phyloP scores from a whole-genome alignment of 2,329 filamentous ascomycete genomes.

The Cladophialophora yegresii region DNA sequence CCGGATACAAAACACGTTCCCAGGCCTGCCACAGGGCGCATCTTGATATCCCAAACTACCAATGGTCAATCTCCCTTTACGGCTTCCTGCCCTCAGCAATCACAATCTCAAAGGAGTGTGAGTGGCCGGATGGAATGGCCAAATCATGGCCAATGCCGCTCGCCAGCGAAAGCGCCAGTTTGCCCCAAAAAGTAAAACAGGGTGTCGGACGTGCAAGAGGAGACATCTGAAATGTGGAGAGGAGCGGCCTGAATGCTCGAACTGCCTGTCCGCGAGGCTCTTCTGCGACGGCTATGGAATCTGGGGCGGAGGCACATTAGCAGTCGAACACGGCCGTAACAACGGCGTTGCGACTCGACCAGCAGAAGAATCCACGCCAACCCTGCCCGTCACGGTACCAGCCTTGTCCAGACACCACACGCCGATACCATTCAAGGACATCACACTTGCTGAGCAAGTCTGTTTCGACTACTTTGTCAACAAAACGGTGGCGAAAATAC shows the following conservation, averaged over 20 bases:
- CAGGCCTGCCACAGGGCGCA: neutral
- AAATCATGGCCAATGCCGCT: neutral
- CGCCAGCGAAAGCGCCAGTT: conserved; percentile 3
- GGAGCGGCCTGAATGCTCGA: neutral
- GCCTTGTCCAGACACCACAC: conserved; percentile 3
- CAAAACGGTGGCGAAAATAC: conserved; percentile 3
- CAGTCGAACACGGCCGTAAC: neutral
- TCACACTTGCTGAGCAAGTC: neutral
- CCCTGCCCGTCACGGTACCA: neutral
- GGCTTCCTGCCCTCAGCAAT: neutral
- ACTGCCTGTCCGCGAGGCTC: neutral
- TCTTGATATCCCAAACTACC: neutral
- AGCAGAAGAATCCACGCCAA: neutral
- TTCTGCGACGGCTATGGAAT: conserved; percentile 10
- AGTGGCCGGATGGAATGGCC: neutral
- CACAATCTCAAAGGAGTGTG: neutral
- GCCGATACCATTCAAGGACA: conserved; percentile 1
- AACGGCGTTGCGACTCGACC: neutral
- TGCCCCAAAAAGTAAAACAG: conserved; percentile 4
- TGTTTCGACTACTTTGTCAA: conserved; percentile 9
- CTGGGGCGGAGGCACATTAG: conserved; percentile 7
- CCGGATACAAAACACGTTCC: neutral
- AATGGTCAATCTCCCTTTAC: neutral
- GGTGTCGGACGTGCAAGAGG: conserved; percentile 8
- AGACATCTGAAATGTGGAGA: conserved; percentile 11